Evolutionary conservation across 768 basidiomycete genomes (phyloP), one percentile per base, ranked within the genome.

Genomic region (Mycena floridula): DNA sequence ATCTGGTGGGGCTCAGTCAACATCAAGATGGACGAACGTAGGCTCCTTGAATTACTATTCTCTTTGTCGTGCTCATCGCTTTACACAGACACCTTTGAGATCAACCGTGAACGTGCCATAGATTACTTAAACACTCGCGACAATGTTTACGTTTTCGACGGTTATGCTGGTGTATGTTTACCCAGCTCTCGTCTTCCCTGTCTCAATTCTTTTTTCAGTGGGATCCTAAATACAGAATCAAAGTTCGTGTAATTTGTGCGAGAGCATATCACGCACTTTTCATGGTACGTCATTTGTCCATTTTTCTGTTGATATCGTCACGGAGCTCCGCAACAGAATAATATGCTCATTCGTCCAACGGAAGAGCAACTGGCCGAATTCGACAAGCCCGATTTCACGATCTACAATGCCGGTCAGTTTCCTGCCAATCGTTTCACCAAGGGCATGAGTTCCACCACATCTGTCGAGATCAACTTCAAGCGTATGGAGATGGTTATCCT

Each of bases 401-500:
- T 99, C 66, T 97, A 98, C 81, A 98, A 98, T 67, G 96, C 96
- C 37, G 96, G 96, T 51, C 94, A 97, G 65, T 98, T 99, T 85
- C 95, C 96, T 12, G 96, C 96, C 55, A 99, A 99, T 66, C 88
- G 96, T 36, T 98, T 98, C 79, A 99, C 96, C 49, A 92, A 96
- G 74, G 96, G 96, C 67, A 98, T 98, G 96, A 95, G 91, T 50
- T 96, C 93, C 8, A 90, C 93, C 24, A 98, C 96, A 5, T 96
- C 94, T 3, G 95, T 99, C 40, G 95, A 97, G 70, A 91, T 99
- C 75, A 99, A 99, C 80, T 98, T 99, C 71, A 96, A 96, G 76
- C 89, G 96, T 30, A 96, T 93, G 92, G 96, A 99, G 68, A 99
- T 99, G 96, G 95, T 99, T 58, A 98, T 99, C 59, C 89, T 99